phyloP scores from a whole-genome alignment of 75 land plant species.

The Pinus tabuliformis region DNA sequence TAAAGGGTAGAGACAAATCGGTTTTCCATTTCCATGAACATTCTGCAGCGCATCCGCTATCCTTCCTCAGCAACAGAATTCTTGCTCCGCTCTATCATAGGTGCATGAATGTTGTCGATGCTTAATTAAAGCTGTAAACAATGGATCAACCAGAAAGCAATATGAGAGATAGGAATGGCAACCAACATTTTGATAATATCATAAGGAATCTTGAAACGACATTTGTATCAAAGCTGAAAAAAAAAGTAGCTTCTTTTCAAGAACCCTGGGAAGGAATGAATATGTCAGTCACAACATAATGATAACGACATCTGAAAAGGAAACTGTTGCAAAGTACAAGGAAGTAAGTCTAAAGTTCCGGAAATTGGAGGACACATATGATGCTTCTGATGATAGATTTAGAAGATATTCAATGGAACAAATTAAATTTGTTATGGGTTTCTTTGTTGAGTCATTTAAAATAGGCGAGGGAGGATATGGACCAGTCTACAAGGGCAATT shows the following conservation, averaged over 20 bases:
- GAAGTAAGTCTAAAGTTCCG: not conserved
- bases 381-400: constrained; percentile 16
- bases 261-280: not conserved
- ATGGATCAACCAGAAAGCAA: too few relatives aligned
- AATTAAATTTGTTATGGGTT: constrained; percentile 41
- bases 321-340: not conserved
- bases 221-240: not conserved
- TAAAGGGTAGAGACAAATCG: too few relatives aligned
- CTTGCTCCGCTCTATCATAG: too few relatives aligned
- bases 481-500: constrained; percentile 56
- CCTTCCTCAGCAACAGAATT: too few relatives aligned
- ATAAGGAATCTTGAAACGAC: not conserved
- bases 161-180: too few relatives aligned
- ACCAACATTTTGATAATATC: too few relatives aligned
- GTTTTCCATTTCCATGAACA: too few relatives aligned
- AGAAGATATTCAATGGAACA: constrained; percentile 37
- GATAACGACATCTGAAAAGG: not conserved
- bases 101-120: too few relatives aligned
- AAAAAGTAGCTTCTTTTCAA: not conserved
- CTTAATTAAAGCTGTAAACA: too few relatives aligned
- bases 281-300: not conserved
- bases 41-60: too few relatives aligned
- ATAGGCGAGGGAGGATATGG: constrained; percentile 64
- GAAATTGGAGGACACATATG: constrained; percentile 24
- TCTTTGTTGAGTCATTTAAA: constrained; percentile 26